Conservation (phyloP, 2,329 filamentous ascomycete genomes). For the Ophiostoma piceae region DNA sequence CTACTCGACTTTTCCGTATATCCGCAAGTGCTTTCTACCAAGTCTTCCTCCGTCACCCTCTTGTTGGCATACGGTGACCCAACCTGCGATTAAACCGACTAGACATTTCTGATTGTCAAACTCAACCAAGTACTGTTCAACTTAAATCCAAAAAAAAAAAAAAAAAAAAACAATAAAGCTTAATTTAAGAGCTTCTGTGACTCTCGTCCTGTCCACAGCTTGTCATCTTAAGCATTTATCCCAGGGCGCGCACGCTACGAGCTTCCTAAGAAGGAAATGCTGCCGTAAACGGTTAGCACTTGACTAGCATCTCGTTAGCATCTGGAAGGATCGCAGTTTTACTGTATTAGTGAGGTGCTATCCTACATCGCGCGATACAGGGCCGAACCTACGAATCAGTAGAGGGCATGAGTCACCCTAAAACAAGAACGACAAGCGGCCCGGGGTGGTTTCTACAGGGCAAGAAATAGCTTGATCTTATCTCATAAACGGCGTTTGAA, state of each 20-base stretch:
- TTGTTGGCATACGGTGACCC: background rate
- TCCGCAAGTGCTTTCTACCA: background rate
- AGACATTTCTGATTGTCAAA: background rate
- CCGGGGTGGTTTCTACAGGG: background rate
- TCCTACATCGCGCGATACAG: background rate
- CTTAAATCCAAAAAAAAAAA: no score
- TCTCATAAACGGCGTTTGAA: background rate
- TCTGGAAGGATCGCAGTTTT: background rate
- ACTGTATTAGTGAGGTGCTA: background rate
- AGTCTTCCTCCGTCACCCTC: background rate
- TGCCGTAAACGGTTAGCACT: background rate
- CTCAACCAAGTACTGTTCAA: no score
- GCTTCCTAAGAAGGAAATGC: constrained; percentile 5
- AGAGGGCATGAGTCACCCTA: background rate
- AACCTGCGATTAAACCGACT: background rate
- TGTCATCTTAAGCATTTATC: background rate
- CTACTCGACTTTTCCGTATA: background rate
- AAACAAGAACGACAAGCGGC: background rate
- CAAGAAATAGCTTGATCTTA: background rate
- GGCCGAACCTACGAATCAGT: background rate
- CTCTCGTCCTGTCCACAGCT: background rate
- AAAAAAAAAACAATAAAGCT: background rate
- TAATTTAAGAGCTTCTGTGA: background rate
- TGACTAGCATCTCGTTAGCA: background rate
- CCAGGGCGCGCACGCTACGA: background rate